Percentiles rank a stretch among this genome's conserved stretches.
Conservation (phyloP, 202 grass and related monocot species). For the Dendrocalamus latiflorus region DNA sequence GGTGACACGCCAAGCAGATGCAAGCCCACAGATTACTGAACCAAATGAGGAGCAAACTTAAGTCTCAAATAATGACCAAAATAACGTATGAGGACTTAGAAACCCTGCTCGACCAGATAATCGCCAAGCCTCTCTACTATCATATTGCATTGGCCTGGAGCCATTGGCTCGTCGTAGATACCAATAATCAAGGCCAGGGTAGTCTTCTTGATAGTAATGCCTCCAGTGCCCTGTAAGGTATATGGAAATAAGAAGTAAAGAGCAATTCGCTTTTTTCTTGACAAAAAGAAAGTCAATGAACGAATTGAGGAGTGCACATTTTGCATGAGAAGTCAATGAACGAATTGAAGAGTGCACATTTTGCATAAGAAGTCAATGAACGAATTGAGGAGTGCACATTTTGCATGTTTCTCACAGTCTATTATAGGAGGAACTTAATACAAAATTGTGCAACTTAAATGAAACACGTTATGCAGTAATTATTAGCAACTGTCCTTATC, state of each 20-base stretch:
- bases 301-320: background rate
- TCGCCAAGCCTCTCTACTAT: slow-evolving; percentile 78
- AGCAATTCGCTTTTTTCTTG: background rate
- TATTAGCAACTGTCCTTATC: background rate
- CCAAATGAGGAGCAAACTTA: slow-evolving; percentile 43
- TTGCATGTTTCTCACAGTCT: background rate
- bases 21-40: slow-evolving; percentile 38
- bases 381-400: no score
- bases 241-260: background rate
- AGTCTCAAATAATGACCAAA: slow-evolving; percentile 49
- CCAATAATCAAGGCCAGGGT: slow-evolving; percentile 48
- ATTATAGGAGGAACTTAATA: background rate
- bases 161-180: slow-evolving; percentile 84
- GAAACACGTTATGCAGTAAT: background rate
- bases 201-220: slow-evolving; percentile 65
- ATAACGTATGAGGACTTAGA: slow-evolving; percentile 35
- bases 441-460: background rate
- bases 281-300: background rate
- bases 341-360: no score
- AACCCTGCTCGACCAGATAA: slow-evolving; percentile 67
- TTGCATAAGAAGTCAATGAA: no score
- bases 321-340: no score
- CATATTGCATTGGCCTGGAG: slow-evolving; percentile 77
- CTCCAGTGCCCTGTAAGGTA: slow-evolving; percentile 51
- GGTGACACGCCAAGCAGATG: slow-evolving; percentile 33